Percentiles rank a stretch among this genome's conserved stretches.
Conservation (phyloP, 768 basidiomycete species). For the Favolaschia claudopus region DNA sequence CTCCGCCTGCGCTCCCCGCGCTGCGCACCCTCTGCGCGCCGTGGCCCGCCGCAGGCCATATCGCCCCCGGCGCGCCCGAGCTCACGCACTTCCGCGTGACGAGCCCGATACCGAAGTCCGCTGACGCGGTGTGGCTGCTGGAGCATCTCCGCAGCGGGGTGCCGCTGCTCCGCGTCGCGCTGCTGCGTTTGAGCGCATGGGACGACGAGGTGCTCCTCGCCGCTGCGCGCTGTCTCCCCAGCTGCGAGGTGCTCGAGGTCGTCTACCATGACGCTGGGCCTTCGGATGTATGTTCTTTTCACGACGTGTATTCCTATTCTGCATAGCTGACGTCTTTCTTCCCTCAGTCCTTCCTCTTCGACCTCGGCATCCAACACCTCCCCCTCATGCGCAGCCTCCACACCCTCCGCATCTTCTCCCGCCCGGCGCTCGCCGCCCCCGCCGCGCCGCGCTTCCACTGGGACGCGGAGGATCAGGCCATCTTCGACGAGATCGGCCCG, state of each 20-base stretch:
- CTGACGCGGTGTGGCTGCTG: conserved; percentile 10
- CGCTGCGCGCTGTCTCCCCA: conserved; percentile 13
- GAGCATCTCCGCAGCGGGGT: neutral
- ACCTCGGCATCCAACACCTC: conserved; percentile 19
- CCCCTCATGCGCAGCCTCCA: conserved; percentile 6
- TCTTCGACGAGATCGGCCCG: neutral
- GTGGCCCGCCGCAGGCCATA: conserved; percentile 7
- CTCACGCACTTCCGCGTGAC: conserved; percentile 9
- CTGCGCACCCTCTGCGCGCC: conserved; percentile 13
- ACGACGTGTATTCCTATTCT: neutral
- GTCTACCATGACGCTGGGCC: conserved; percentile 5
- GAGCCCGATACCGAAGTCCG: neutral
- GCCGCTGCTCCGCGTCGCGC: neutral
- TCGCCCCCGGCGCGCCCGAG: neutral
- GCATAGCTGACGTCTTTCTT: neutral
- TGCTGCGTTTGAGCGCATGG: conserved; percentile 4
- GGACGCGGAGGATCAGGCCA: neutral
- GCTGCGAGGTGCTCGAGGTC: conserved; percentile 10
- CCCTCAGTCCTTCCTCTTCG: conserved; percentile 6
- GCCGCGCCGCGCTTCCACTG: neutral
- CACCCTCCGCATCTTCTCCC: conserved; percentile 6
- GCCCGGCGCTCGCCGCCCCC: neutral
- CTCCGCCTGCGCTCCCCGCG: neutral
- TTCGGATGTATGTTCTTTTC: neutral
- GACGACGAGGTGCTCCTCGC: conserved; percentile 24